Conservation (phyloP, 306 rosid genomes). For the Geum urbanum region DNA sequence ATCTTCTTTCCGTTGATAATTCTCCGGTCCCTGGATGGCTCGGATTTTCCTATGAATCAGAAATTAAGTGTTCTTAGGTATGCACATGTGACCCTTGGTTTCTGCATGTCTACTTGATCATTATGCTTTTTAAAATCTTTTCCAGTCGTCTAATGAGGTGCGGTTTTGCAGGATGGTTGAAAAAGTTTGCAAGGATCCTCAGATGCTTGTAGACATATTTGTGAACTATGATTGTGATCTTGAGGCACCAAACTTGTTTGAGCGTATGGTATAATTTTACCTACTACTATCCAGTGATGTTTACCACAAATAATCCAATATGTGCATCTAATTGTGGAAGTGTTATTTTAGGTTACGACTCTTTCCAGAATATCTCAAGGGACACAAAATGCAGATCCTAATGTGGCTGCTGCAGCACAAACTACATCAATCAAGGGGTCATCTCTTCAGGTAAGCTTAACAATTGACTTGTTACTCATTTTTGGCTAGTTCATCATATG, state of each 20-base stretch:
- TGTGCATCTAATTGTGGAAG: constrained; percentile 19
- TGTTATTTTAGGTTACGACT: constrained; percentile 67
- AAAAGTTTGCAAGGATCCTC: constrained; percentile 90
- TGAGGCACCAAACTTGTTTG: constrained; percentile 98
- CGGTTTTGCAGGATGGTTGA: constrained; percentile 83
- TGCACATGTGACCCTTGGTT: constrained; percentile 6
- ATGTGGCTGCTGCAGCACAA: constrained; percentile 64
- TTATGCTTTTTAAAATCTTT: constrained; percentile 19
- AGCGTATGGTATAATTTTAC: constrained; percentile 70
- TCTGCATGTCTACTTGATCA: constrained; percentile 11
- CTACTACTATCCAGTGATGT: constrained; percentile 19
- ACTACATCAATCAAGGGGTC: constrained; percentile 80
- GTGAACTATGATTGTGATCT: constrained; percentile 99
- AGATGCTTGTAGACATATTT: constrained; percentile 96
- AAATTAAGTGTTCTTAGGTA: constrained; percentile 92
- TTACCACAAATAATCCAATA: constrained; percentile 7
- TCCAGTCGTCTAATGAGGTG: constrained; percentile 23
- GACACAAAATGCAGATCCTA: constrained; percentile 72
- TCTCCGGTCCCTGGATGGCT: constrained; percentile 83
- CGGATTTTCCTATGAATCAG: constrained; percentile 71
- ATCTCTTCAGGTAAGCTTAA: constrained; percentile 83
- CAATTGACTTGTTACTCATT: constrained; percentile 16
- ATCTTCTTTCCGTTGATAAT: constrained; percentile 93
- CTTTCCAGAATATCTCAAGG: constrained; percentile 93
- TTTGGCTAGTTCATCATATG: constrained; percentile 21